A percentile compares a stretch with the other conserved stretches of the same genome.
These are phyloP conservation scores for Moesziomyces antarcticus DNA, from an alignment of 1,284 basidiomycete species.

Conservation along the genomic window DNA sequence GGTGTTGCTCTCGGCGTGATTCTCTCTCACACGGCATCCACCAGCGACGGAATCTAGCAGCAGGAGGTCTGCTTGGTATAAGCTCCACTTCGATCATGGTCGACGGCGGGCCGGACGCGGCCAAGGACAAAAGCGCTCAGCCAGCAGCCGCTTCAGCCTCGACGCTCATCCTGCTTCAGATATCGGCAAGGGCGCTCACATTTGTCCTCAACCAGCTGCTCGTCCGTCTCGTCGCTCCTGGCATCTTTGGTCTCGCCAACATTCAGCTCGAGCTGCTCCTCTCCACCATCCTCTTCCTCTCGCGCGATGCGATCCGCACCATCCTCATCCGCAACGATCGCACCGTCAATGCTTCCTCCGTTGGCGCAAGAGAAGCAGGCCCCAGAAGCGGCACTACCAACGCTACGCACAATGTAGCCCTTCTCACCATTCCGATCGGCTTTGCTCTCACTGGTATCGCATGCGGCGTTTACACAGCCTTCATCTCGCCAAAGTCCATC, in stretches of 20 bases:
- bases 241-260: slow-evolving; percentile 84
- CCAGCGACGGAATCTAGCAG: not conserved
- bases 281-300: slow-evolving; percentile 89
- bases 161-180: slow-evolving; percentile 86
- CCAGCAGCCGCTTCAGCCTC: slow-evolving; percentile 71
- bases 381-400: slow-evolving; percentile 16
- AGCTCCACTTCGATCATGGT: not conserved
- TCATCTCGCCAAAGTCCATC: slow-evolving; percentile 48
- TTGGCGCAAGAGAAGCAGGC: not conserved
- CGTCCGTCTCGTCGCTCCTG: slow-evolving; percentile 83
- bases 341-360: too few relatives aligned
- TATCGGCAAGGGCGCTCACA: slow-evolving; percentile 83
- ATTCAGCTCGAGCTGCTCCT: slow-evolving; percentile 87
- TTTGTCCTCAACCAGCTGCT: slow-evolving; percentile 89
- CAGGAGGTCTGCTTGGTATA: not conserved
- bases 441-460: slow-evolving; percentile 32
- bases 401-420: slow-evolving; percentile 56
- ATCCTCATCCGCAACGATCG: slow-evolving; percentile 42
- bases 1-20: too few relatives aligned
- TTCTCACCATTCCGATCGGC: slow-evolving; percentile 56
- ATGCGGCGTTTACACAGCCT: slow-evolving; percentile 31
- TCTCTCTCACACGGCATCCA: too few relatives aligned
- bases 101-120: not conserved
- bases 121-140: not conserved
- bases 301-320: slow-evolving; percentile 81